Base-by-base conservation (phyloP, 352 stramenopile genomes). In the Pilasporangium apinafurcum region DNA sequence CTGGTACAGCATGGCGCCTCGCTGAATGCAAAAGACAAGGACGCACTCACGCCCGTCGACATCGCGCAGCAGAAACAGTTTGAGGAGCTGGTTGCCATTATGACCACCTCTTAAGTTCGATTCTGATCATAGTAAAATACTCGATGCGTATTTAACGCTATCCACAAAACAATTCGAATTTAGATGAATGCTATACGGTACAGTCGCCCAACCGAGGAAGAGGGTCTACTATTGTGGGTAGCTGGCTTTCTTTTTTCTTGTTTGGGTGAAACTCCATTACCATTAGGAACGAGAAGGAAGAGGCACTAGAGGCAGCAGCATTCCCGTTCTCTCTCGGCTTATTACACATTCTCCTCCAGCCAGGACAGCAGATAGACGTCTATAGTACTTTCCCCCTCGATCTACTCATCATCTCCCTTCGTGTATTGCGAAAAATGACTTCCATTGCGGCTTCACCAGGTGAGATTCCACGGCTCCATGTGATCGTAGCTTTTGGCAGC, bases 371-470 rank as follows among this genome's bases (percentile, higher is more conserved):
- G 24, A 5, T 18, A 18, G 2, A 18, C 34, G 7, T 39, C 12
- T 22, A n/a, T 39, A 8, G 8, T 14, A n/a, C 5, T 16, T 5
- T n/a, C 16, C 13, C 16, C 29, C 17, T 12, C 17, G 5, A 7
- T 25, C 41, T 22, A 17, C 16, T n/a, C 30, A 31, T 10, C 8
- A 53, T n/a, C n/a, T n/a, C n/a, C n/a, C n/a, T n/a, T 25, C 13
- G n/a, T 7, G 13, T 39, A n/a, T 20, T 34, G 34, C 13, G 34
- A 24, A 17, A 6, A 0, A 88, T 92, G 79, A 73, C 79, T 31
- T 92, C 79, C 17, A 80, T 92, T 42, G 77, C 79, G 10, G 73
- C 77, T 3, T 82, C 79, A 17, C 79, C 73, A 62, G 71, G 68
- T 67, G 25, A 29, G 49, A 40, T 20, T 5, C 10, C n/a, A 24